Evolutionary conservation across 1,139 yeast genomes (phyloP).

Genomic region (Komagataea norvegica): DNA sequence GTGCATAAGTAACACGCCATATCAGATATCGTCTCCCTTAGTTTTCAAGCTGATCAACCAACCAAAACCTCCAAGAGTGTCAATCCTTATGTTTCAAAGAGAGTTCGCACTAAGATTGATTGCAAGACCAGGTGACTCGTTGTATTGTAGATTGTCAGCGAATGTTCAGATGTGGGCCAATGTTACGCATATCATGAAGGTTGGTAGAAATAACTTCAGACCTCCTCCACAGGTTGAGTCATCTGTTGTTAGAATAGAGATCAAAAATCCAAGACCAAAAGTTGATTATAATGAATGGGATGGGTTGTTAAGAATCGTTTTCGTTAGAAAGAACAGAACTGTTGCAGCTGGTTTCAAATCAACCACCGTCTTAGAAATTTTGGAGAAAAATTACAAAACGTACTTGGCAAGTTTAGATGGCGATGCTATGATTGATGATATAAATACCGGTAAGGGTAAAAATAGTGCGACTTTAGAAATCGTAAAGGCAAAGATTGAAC

Average conservation of each 20-base stretch:
- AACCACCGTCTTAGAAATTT: slow-evolving; percentile 70
- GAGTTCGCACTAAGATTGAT: slow-evolving; percentile 90
- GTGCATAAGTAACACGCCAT: slow-evolving; percentile 96
- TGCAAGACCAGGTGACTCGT: slow-evolving; percentile 92
- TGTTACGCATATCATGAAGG: slow-evolving; percentile 97
- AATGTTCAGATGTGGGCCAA: slow-evolving; percentile 99
- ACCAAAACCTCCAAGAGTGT: slow-evolving; percentile 92
- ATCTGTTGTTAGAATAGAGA: slow-evolving; percentile 88
- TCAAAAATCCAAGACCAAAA: slow-evolving; percentile 87
- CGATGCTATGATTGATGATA: slow-evolving; percentile 30
- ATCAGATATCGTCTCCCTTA: slow-evolving; percentile 93
- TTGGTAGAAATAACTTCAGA: slow-evolving; percentile 90
- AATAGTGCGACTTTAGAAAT: slow-evolving; percentile 46
- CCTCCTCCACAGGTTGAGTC: slow-evolving; percentile 99
- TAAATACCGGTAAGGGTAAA: slow-evolving; percentile 30
- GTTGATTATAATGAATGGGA: slow-evolving; percentile 97
- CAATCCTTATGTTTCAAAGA: slow-evolving; percentile 95
- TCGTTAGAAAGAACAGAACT: slow-evolving; percentile 90
- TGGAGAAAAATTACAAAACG: slow-evolving; percentile 86
- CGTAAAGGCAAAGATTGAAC: slow-evolving; percentile 50
- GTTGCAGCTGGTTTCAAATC: slow-evolving; percentile 91
- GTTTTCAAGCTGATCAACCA: slow-evolving; percentile 88
- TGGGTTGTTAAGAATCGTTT: slow-evolving; percentile 83
- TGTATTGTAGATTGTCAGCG: slow-evolving; percentile 90
- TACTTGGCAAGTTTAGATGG: slow-evolving; percentile 54